Conservation (phyloP, 805 yeast species). For the Wickerhamiella allomyrinae region DNA sequence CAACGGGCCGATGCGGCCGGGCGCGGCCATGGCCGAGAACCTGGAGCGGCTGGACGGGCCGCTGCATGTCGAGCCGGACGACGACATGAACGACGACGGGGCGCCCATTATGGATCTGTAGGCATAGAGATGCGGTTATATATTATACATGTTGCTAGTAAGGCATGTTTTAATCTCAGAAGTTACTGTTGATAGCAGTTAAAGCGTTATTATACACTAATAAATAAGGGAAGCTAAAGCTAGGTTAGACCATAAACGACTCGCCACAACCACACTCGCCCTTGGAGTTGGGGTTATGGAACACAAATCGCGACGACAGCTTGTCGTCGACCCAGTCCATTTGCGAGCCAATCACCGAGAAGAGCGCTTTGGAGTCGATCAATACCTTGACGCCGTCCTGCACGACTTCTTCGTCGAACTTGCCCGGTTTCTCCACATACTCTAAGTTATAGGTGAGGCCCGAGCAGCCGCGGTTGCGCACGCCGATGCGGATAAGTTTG, state of each 20-base stretch:
- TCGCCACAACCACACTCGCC: slow-evolving; percentile 99
- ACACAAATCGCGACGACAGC: slow-evolving; percentile 74
- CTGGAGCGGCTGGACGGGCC: too few relatives aligned
- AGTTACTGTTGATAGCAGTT: background rate
- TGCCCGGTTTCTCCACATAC: slow-evolving; percentile 81
- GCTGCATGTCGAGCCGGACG: too few relatives aligned
- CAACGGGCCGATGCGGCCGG: too few relatives aligned
- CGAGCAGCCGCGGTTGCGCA: slow-evolving; percentile 92
- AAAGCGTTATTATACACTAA: background rate
- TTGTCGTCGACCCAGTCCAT: slow-evolving; percentile 98
- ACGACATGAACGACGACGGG: background rate
- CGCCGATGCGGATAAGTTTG: slow-evolving; percentile 79
- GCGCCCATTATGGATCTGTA: too few relatives aligned
- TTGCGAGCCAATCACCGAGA: slow-evolving; percentile 89
- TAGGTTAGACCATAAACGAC: slow-evolving; percentile 78
- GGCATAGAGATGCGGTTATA: too few relatives aligned
- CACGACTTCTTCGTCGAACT: slow-evolving; percentile 80
- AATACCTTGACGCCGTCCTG: slow-evolving; percentile 90
- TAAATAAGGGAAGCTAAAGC: background rate
- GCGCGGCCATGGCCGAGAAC: too few relatives aligned
- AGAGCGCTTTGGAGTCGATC: slow-evolving; percentile 90
- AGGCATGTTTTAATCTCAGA: too few relatives aligned
- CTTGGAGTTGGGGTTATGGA: slow-evolving; percentile 90
- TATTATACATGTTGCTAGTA: too few relatives aligned
- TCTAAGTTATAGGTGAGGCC: slow-evolving; percentile 86